Conservation (phyloP, 495 filamentous ascomycete species). For the Tirmania nivea region DNA sequence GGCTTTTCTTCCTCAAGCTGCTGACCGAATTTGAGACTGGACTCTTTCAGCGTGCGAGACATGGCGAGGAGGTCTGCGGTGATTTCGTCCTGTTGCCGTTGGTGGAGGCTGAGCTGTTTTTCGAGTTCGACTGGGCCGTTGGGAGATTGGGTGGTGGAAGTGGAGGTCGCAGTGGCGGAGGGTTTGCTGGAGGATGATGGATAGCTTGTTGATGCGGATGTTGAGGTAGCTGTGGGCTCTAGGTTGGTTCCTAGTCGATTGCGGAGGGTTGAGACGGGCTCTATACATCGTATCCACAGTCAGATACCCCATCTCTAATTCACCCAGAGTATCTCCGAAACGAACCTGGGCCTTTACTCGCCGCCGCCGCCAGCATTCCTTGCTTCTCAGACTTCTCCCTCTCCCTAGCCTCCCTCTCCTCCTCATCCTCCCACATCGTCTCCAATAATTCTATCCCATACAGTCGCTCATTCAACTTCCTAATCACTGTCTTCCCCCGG, state of each 20-base stretch:
- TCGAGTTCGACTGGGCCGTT: neutral
- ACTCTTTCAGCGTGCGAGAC: neutral
- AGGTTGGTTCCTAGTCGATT: neutral
- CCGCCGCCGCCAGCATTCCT: neutral
- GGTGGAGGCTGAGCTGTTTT: neutral
- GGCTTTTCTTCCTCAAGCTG: neutral
- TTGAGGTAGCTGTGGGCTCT: neutral
- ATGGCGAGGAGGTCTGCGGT: neutral
- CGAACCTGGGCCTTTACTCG: neutral
- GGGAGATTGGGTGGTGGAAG: neutral
- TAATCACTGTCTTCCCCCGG: neutral
- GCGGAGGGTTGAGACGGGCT: neutral
- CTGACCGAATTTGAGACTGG: neutral
- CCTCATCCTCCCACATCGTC: neutral
- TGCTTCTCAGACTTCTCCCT: neutral
- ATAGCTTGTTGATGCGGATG: neutral
- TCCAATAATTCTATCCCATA: neutral
- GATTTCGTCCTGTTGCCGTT: neutral
- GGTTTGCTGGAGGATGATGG: neutral
- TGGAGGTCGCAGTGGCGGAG: neutral
- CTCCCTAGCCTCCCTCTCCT: neutral
- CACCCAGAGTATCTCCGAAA: neutral
- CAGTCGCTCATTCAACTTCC: neutral
- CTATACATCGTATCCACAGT: neutral
- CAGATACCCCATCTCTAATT: neutral